Percentiles rank a stretch among this genome's conserved stretches.
These are phyloP conservation scores for Micractinium sp. DNA, from an alignment of 139 green algal species.

Conservation along the genomic window DNA sequence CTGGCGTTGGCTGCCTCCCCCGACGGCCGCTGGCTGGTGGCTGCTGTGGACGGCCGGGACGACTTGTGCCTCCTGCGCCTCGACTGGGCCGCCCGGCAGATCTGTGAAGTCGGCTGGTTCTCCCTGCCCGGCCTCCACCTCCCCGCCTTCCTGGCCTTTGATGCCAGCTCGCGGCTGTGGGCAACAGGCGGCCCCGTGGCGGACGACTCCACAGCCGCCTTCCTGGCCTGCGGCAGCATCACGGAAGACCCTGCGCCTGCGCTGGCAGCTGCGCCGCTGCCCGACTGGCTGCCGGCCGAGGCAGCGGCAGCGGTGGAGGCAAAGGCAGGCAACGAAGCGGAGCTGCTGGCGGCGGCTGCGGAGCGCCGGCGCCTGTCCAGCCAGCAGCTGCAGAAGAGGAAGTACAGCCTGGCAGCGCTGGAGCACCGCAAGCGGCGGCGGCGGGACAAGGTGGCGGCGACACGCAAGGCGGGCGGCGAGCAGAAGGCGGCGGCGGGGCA, in stretches of 20 bases:
- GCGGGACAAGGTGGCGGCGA: constrained; percentile 2
- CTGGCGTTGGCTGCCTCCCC: constrained; percentile 7
- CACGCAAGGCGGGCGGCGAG: not conserved
- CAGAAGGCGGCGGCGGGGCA: not conserved
- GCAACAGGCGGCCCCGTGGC: constrained; percentile 47
- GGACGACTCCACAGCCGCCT: constrained; percentile 20
- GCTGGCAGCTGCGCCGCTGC: not conserved
- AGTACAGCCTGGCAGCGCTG: constrained; percentile 5
- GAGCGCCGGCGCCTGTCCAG: constrained; percentile 21
- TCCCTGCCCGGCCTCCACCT: constrained; percentile 51
- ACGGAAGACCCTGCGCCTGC: not conserved
- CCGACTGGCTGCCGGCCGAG: not conserved
- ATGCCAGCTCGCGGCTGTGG: constrained; percentile 54
- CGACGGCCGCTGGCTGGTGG: constrained; percentile 35
- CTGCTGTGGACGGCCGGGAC: constrained; percentile 54
- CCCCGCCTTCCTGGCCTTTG: constrained; percentile 62
- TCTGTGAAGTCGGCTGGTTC: not conserved
- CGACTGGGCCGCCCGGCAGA: not conserved
- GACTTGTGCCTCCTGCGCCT: constrained; percentile 52
- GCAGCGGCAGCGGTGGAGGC: not conserved
- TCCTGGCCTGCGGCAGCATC: constrained; percentile 14
- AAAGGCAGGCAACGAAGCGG: not conserved
- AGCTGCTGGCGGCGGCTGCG: not conserved
- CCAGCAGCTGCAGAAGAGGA: constrained; percentile 25
- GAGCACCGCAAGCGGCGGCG: constrained; percentile 15